Evolutionary conservation across 2,329 filamentous ascomycete genomes (phyloP), one percentile per base, ranked within the genome.

Genomic region (Sporothrix variecibatus): DNA sequence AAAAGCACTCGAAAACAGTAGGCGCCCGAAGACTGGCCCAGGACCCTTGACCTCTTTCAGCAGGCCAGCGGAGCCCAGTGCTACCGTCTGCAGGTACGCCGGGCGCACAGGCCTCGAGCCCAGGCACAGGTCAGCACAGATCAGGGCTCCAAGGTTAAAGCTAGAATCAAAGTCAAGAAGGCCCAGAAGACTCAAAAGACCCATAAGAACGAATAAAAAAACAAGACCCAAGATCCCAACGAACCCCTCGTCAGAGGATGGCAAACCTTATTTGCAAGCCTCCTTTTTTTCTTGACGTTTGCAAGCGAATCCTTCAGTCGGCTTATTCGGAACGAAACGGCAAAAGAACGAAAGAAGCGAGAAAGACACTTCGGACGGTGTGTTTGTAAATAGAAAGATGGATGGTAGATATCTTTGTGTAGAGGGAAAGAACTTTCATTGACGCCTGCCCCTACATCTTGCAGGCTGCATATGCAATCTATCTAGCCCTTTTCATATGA

Each of bases 1-100:
- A 17, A 43, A 9, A 26, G 20, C 34, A n/a, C 40, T 31, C 64
- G 15, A n/a, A 11, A 68, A 68, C 28, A 51, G 26, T 40, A 65
- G n/a, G 23, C 34, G 34, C 60, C 38, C 62, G 17, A 3, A 28
- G 40, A 11, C 62, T 1, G 23, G 7, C 17, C 23, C 7, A 68
- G 17, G n/a, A n/a, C 7, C 65, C 26, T 23, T 51, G 49, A 7
- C 65, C 65, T 51, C 20, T 68, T 68, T 31, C 7, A 68, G 43
- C 12, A 51, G 12, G 17, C 12, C 7, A 26, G 38, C 23, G 34
- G 34, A 28, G 34, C 15, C 62, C n/a, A 46, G 62, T 46, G 23
- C 62, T 46, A 67, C 65, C 26, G 8, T 51, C 34, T 43, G 51
- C 51, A 60, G 68, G 67, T 40, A 70, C 49, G 46, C 28, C 28